A percentile compares a stretch with the other conserved stretches of the same genome.
These are phyloP conservation scores for Talaromyces sp. DNA, from an alignment of 2,329 filamentous ascomycete species.

Conservation along the genomic window DNA sequence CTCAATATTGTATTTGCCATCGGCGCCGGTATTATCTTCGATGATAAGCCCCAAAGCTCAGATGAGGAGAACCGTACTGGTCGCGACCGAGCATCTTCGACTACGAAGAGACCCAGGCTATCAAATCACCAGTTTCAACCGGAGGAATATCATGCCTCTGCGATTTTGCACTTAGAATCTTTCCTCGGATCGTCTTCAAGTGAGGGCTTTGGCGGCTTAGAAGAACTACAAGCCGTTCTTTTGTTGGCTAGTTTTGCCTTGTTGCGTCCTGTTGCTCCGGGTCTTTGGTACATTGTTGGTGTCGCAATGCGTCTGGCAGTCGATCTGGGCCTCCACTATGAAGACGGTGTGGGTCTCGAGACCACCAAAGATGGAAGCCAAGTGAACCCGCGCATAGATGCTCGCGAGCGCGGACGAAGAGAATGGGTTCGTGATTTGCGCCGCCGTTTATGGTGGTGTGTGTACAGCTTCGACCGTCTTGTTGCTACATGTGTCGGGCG, in stretches of 20 bases:
- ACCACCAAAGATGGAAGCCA: conserved; percentile 40
- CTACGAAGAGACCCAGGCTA: conserved; percentile 55
- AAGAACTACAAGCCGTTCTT: conserved; percentile 91
- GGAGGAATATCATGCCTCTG: conserved; percentile 94
- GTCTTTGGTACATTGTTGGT: conserved; percentile 95
- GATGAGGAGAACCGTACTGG: conserved; percentile 26
- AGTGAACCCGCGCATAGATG: conserved; percentile 46
- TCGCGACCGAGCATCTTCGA: conserved; percentile 30
- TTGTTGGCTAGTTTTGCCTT: conserved; percentile 89
- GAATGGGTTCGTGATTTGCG: conserved; percentile 86
- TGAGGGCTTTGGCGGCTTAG: conserved; percentile 77
- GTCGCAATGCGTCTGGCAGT: conserved; percentile 88
- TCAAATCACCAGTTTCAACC: conserved; percentile 71
- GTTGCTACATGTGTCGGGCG: conserved; percentile 92
- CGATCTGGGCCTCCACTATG: conserved; percentile 88
- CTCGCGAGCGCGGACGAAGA: conserved; percentile 66
- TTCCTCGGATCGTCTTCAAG: conserved; percentile 68
- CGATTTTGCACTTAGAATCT: conserved; percentile 86
- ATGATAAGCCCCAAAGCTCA: conserved; percentile 39
- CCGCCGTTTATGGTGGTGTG: conserved; percentile 92
- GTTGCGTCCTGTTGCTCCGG: conserved; percentile 85
- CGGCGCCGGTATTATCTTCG: conserved; percentile 88
- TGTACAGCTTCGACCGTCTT: conserved; percentile 91
- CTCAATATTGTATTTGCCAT: conserved; percentile 98
- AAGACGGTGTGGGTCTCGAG: conserved; percentile 74